phyloP scores from a whole-genome alignment of 2,329 filamentous ascomycete species.

The Rhinocladiella mackenziei region DNA sequence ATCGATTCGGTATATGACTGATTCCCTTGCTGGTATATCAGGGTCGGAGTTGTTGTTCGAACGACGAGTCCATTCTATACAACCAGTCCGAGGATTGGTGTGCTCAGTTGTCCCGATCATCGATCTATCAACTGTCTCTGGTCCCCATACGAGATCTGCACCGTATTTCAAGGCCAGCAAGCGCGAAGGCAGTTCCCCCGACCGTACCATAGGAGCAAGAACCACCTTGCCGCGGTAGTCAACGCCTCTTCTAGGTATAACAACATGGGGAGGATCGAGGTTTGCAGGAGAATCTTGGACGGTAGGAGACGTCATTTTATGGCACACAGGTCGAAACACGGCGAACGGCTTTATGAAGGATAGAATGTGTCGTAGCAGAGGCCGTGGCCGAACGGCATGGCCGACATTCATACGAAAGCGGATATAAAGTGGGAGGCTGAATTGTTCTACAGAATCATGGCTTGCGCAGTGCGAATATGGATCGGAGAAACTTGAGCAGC shows the following conservation, averaged over 20 bases:
- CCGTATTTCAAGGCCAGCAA: conserved; percentile 89
- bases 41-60: conserved; percentile 62
- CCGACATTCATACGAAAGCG: conserved; percentile 23
- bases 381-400: conserved; percentile 25
- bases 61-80: conserved; percentile 77
- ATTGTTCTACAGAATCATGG: conserved; percentile 3
- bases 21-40: conserved; percentile 47
- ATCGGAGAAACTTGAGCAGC: no score
- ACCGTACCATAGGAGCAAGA: conserved; percentile 95
- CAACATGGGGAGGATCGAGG: conserved; percentile 57
- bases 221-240: conserved; percentile 93
- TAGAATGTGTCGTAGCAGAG: conserved; percentile 26
- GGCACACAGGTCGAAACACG: background rate
- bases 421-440: background rate
- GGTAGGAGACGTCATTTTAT: conserved; percentile 9
- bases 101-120: conserved; percentile 81
- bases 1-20: conserved; percentile 78
- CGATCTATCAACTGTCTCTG: conserved; percentile 88
- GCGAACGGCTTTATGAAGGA: conserved; percentile 18
- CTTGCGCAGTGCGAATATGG: conserved; percentile 5
- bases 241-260: conserved; percentile 81
- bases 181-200: conserved; percentile 88
- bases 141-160: conserved; percentile 95
- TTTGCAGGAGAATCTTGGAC: background rate
- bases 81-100: conserved; percentile 70